Base-by-base conservation (phyloP, 176 grass and related monocot species). In the Calamus simplicifolius region DNA sequence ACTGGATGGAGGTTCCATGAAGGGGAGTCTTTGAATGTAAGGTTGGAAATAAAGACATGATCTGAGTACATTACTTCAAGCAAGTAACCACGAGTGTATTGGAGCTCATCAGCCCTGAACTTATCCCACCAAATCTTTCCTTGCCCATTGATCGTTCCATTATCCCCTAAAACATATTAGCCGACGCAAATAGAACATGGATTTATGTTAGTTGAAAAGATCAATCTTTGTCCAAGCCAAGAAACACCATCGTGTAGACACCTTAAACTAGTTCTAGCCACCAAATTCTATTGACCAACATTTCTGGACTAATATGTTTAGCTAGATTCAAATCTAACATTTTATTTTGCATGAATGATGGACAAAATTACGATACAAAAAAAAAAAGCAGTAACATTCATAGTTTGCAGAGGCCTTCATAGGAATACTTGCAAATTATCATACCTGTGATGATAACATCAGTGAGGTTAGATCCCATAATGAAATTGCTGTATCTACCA, bases 81-180 rank as follows among this genome's bases (percentile, higher is more conserved):
- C 16, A 98, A 72, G 81, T 98, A 85, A 6, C 93, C 88, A 4
- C 93, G 85, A 57, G 93, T 98, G 75, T 74, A 83, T 16, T 65
- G 18, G 61, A 98, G 79, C 69, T 85, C 19, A 26, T 89, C 68
- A 29, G 64, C 74, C 8, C 38, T 84, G 73, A n/a, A 98, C 76
- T 85, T 98, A 63, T 88, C 73, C 93, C 93, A 98, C 93, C 93
- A 98, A 28, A 82, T 56, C 35, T 89, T 67, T 0, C 93, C 93
- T 69, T 98, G 93, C 16, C 93, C 93, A 28, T 98, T 73, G 43
- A 98, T 85, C 5, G 93, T 98, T 50, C 93, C 93, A 57, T 98
- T 92, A 14, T 82, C 52, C 23, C 87, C 87, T 98, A 77, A 7
- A 49, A 63, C 60, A 54, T 63, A 54, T 63, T 29, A 16, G 1